phyloP scores from a whole-genome alignment of 768 basidiomycete species.

The Hysterangium stoloniferum region DNA sequence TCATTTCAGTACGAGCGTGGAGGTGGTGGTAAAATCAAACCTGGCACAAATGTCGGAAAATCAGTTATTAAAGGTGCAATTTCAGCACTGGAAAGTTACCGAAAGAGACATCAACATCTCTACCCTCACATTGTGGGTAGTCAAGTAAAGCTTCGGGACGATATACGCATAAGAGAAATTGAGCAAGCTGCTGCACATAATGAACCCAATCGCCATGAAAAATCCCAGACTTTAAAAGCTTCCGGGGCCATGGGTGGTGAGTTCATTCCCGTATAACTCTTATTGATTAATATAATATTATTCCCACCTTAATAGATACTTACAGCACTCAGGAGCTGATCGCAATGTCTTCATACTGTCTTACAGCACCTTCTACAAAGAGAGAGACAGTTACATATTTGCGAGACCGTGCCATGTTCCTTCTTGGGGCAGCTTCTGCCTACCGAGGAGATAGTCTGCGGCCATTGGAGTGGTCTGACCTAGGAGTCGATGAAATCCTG shows the following conservation, averaged over 20 bases:
- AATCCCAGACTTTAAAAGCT: conserved; percentile 2
- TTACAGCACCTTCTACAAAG: background rate
- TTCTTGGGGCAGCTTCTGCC: background rate
- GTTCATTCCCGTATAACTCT: background rate
- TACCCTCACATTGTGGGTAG: background rate
- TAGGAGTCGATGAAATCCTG: background rate
- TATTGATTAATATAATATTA: background rate
- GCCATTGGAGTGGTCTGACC: background rate
- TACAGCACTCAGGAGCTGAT: conserved; percentile 21
- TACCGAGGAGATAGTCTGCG: background rate
- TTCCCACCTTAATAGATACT: conserved; percentile 17
- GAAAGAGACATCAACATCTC: conserved; percentile 10
- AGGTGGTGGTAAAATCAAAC: conserved; percentile 13
- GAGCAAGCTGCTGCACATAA: conserved; percentile 3
- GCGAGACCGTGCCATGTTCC: background rate
- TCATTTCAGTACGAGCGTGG: conserved; percentile 1
- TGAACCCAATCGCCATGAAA: background rate
- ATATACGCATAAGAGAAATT: background rate
- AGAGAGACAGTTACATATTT: background rate
- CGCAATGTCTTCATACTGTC: conserved; percentile 18
- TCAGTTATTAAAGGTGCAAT: conserved; percentile 23
- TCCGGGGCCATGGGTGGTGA: background rate
- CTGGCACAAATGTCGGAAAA: conserved; percentile 22
- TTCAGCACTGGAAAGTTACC: conserved; percentile 23
- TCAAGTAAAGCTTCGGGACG: background rate